Evolutionary conservation across 2,329 filamentous ascomycete species (phyloP).

Genomic region (Elsinoe australis): DNA sequence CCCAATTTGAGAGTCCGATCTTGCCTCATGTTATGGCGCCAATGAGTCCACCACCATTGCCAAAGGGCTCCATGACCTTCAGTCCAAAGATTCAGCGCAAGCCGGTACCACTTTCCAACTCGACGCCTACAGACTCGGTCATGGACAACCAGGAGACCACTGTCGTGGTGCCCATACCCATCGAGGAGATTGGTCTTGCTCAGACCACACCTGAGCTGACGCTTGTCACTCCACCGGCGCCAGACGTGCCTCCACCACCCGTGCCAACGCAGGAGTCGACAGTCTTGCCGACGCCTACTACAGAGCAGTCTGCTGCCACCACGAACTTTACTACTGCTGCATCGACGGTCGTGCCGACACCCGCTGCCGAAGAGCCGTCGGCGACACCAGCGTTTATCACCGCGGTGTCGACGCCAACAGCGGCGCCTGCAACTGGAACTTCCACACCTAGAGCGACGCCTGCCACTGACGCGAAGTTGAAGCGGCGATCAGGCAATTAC

Average conservation of each 20-base stretch:
- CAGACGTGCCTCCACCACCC: background rate
- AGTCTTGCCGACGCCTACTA: background rate
- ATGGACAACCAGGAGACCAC: slow-evolving; percentile 10
- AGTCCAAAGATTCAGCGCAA: slow-evolving; percentile 1
- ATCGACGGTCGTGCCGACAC: no score
- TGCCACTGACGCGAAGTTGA: background rate
- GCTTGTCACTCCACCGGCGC: background rate
- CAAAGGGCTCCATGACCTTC: background rate
- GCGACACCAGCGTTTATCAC: background rate
- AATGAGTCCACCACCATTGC: background rate
- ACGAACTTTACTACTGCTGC: no score
- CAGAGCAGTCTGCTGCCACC: background rate
- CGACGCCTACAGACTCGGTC: slow-evolving; percentile 15
- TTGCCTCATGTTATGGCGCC: slow-evolving; percentile 12
- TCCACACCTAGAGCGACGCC: background rate
- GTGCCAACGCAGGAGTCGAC: background rate
- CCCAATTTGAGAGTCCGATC: slow-evolving; percentile 11
- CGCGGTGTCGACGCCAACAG: background rate
- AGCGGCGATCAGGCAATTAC: slow-evolving; percentile 10
- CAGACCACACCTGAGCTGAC: slow-evolving; percentile 8
- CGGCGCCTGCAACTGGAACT: background rate
- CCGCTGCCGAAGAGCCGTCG: no score
- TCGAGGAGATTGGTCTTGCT: slow-evolving; percentile 3
- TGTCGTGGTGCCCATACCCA: background rate
- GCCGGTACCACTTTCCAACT: background rate